Base-by-base conservation (phyloP, 345 rosid species). In the Moricandia arvensis region DNA sequence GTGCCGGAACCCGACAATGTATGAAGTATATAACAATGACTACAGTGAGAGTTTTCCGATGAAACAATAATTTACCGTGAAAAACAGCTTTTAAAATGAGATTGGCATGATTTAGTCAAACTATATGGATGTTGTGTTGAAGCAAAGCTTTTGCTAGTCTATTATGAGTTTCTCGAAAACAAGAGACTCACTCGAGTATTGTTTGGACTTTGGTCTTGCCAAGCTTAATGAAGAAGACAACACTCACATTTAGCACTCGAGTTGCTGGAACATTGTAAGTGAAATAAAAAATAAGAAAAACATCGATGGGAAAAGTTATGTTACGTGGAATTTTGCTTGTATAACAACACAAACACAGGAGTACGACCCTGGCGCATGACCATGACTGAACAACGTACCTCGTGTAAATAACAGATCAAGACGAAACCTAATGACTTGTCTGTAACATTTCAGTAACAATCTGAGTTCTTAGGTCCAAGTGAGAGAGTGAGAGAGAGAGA, bases 391-490 rank as follows among this genome's bases (percentile, higher is more conserved):
- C 51, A 45, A 45, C 13, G 16, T n/a, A 13, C 51, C 51, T 45
- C 17, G n/a, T 45, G 53, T 45, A 45, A 45, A n/a, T 45, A 45
- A 45, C 53, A 45, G 17, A 45, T 45, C 17, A 45, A 45, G 16
- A 45, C n/a, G 53, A 45, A 45, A 45, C 53, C 17, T 13, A 43
- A 43, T 4, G 49, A 12, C 49, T 41, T 41, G 53, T 45, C 53
- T n/a, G n/a, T 45, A n/a, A 17, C 53, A n/a, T 45, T 45, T 45
- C 3, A 5, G 17, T 45, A n/a, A 45, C 53, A 45, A 45, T 76
- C 75, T 54, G 59, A 31, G 70, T 55, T 62, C 51, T 63, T 62
- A 38, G 35, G n/a, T 62, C 62, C 80, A 76, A 63, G 65, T 69
- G 65, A 69, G 80, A 68, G 53, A 68, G 58, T 57, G 60, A 60